Evolutionary conservation across 116 monocot species (phyloP).

Genomic region (Trichopus zeylanicus): DNA sequence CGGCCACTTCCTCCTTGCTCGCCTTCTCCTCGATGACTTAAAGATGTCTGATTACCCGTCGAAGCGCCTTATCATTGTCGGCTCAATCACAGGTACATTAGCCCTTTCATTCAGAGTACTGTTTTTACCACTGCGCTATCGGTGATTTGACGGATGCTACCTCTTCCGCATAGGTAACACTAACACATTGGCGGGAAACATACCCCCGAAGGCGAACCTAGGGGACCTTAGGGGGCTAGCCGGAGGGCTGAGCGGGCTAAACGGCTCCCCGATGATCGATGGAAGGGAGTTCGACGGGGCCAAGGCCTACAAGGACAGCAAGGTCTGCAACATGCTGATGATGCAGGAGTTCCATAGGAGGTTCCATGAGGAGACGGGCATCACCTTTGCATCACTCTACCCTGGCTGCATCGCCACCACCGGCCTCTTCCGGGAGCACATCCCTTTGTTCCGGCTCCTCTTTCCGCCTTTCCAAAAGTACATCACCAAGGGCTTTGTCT

Average conservation of each 20-base stretch:
- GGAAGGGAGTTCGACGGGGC: constrained; percentile 86
- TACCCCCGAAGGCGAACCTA: constrained; percentile 95
- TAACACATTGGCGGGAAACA: constrained; percentile 90
- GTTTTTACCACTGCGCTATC: too few relatives aligned
- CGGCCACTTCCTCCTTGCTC: constrained; percentile 81
- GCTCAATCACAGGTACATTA: constrained; percentile 81
- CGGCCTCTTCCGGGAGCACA: constrained; percentile 90
- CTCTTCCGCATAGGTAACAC: constrained; percentile 96
- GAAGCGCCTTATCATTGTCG: constrained; percentile 84
- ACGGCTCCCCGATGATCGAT: constrained; percentile 74
- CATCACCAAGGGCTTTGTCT: constrained; percentile 92
- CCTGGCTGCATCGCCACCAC: constrained; percentile 98
- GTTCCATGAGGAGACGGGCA: constrained; percentile 86
- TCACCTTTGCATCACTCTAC: constrained; percentile 86
- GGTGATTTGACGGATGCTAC: too few relatives aligned
- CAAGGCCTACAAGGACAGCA: constrained; percentile 99
- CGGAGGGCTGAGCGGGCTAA: constrained; percentile 46
- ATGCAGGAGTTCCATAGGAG: constrained; percentile 99
- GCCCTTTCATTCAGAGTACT: too few relatives aligned
- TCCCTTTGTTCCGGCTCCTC: constrained; percentile 78
- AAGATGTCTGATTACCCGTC: constrained; percentile 74
- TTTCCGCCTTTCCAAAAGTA: constrained; percentile 99
- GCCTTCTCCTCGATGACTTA: constrained; percentile 65
- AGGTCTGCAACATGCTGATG: constrained; percentile 99
- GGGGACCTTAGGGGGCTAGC: constrained; percentile 83